phyloP scores from a whole-genome alignment of 495 filamentous ascomycete genomes.

The Xanthoparmelia taractica region DNA sequence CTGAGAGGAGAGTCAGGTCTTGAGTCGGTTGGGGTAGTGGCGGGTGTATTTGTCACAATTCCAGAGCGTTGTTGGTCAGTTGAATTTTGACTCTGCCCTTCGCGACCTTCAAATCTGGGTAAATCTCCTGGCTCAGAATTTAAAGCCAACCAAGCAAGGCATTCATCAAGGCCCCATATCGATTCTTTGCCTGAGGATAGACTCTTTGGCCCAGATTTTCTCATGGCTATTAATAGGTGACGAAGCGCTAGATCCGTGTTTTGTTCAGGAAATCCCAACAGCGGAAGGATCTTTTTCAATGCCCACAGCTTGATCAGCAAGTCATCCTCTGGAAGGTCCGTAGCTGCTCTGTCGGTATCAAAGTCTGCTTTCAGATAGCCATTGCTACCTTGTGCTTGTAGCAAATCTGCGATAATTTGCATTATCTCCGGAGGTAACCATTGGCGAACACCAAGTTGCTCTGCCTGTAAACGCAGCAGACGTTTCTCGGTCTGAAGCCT shows the following conservation, averaged over 20 bases:
- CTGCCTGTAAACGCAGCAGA: constrained; percentile 64
- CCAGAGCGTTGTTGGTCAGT: not conserved
- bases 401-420: constrained; percentile 59
- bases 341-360: constrained; percentile 11
- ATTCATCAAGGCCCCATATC: constrained; percentile 78
- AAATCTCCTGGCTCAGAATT: constrained; percentile 60
- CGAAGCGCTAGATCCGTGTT: constrained; percentile 57
- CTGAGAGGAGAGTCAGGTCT: constrained; percentile 2
- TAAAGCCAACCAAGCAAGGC: constrained; percentile 77
- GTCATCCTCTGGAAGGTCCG: constrained; percentile 55
- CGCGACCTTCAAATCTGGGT: constrained; percentile 29
- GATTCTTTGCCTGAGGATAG: constrained; percentile 49
- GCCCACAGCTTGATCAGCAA: constrained; percentile 72
- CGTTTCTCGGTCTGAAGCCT: constrained; percentile 74
- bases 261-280: constrained; percentile 57
- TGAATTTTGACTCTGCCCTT: not conserved
- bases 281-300: constrained; percentile 58
- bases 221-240: constrained; percentile 46
- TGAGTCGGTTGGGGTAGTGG: not conserved
- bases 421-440: constrained; percentile 78
- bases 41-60: not conserved
- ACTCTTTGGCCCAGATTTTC: constrained; percentile 45
- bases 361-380: constrained; percentile 25
- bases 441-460: constrained; percentile 57
- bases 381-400: constrained; percentile 32